Base-by-base conservation (phyloP, 305 asterid genomes). In the Rubia tinctorum region DNA sequence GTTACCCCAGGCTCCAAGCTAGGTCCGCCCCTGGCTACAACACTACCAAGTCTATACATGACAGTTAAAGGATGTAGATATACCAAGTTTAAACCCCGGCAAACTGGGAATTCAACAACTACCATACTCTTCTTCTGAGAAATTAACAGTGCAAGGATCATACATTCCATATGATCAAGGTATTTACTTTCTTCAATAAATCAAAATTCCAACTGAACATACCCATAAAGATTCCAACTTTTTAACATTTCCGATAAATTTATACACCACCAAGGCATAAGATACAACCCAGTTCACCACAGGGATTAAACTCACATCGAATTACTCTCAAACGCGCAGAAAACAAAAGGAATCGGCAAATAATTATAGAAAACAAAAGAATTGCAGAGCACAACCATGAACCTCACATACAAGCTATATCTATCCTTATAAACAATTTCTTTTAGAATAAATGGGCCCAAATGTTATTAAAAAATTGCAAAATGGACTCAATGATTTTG, bases 171-270 rank as follows among this genome's bases (percentile, higher is more conserved):
- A 4, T 63, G 12, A 34, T 63, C 6, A 37, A 37, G 14, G 37
- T 2, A 37, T 15, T 8, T 18, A 64, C 69, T 65, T 65, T 11
- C 14, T 34, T 64, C 18, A 34, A 3, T 64, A 39, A 37, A 65
- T 40, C 49, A 65, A 40, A 39, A 18, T 8, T 40, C 53, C 53
- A 17, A 18, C 44, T 34, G 49, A 64, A 11, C 14, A 64, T 64
- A 8, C 17, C 47, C n/a, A 37, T 8, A 47, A 73, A 73, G 76
- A 47, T 30, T 45, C 70, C 22, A 73, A 51, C 30, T 73, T 73
- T 73, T 65, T 22, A 73, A 11, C 63, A 27, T 25, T 51, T 34
- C 22, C 68, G 34, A 63, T 8, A 64, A 64, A 49, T 49, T 34
- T 4, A 64, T 7, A 64, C 47, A 34, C 11, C 23, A 34, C 8